Conservation (phyloP, 768 basidiomycete genomes). For the Cubamyces sp. region DNA sequence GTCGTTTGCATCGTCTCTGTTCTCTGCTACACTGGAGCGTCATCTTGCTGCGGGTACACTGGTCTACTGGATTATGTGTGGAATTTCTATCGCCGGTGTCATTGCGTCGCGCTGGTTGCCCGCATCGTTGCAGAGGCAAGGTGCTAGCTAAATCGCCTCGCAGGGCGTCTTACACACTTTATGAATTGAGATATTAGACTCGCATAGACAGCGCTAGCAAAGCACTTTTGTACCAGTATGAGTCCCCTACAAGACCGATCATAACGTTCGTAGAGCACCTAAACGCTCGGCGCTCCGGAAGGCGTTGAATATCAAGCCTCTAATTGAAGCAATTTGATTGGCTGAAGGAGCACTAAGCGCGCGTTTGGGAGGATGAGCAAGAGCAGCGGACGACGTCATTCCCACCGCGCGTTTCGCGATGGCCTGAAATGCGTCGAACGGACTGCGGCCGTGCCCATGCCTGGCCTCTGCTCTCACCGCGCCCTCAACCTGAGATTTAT, state of each 20-base stretch:
- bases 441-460: conserved; percentile 10
- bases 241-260: too few relatives aligned
- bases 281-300: too few relatives aligned
- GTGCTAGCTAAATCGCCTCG: neutral
- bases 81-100: conserved; percentile 8
- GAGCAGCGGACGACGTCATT: conserved; percentile 15
- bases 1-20: conserved; percentile 53
- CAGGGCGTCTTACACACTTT: too few relatives aligned
- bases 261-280: too few relatives aligned
- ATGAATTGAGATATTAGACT: too few relatives aligned
- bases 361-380: neutral
- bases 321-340: neutral
- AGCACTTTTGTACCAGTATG: too few relatives aligned
- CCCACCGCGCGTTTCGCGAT: conserved; percentile 13
- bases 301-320: neutral
- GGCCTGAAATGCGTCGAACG: conserved; percentile 1
- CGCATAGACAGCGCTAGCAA: too few relatives aligned
- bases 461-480: conserved; percentile 18
- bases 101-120: conserved; percentile 51
- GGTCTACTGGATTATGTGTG: conserved; percentile 34
- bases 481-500: conserved; percentile 6
- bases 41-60: conserved; percentile 48
- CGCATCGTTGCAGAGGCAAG: neutral
- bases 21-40: conserved; percentile 48
- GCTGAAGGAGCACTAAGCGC: neutral